phyloP scores from a whole-genome alignment of 257 asterid species.

The Leonotis leonurus region DNA sequence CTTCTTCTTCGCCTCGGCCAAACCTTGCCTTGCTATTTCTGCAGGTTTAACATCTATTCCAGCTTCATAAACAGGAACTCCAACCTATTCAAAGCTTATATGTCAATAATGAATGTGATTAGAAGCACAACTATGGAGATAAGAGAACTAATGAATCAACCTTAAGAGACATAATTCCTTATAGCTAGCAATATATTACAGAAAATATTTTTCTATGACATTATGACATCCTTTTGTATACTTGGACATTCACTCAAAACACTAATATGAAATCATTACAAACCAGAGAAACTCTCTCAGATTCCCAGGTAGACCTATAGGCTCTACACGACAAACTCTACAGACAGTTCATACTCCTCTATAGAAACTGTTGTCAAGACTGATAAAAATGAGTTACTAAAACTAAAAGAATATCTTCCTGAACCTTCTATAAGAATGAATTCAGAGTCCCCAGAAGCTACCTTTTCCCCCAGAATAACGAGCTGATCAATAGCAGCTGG shows the following conservation, averaged over 20 bases:
- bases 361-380: neutral
- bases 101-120: conserved; percentile 23
- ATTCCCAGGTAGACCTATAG: neutral
- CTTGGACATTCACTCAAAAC: conserved; percentile 4
- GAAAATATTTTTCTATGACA: too few relatives aligned
- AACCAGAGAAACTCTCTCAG: neutral
- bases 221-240: neutral
- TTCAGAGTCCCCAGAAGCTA: conserved; percentile 21
- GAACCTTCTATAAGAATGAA: too few relatives aligned
- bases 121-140: conserved; percentile 5
- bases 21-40: conserved; percentile 85
- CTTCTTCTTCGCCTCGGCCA: conserved; percentile 74
- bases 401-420: neutral
- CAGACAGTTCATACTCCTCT: neutral
- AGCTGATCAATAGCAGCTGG: conserved; percentile 99
- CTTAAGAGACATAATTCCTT: too few relatives aligned
- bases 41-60: conserved; percentile 89
- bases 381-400: neutral
- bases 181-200: too few relatives aligned
- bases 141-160: neutral
- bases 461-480: conserved; percentile 74
- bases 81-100: conserved; percentile 57
- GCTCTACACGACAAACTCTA: neutral
- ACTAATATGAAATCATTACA: neutral
- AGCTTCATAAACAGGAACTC: conserved; percentile 86